Evolutionary conservation across 352 stramenopile species (phyloP).

Genomic region (Phytophthora vignae): DNA sequence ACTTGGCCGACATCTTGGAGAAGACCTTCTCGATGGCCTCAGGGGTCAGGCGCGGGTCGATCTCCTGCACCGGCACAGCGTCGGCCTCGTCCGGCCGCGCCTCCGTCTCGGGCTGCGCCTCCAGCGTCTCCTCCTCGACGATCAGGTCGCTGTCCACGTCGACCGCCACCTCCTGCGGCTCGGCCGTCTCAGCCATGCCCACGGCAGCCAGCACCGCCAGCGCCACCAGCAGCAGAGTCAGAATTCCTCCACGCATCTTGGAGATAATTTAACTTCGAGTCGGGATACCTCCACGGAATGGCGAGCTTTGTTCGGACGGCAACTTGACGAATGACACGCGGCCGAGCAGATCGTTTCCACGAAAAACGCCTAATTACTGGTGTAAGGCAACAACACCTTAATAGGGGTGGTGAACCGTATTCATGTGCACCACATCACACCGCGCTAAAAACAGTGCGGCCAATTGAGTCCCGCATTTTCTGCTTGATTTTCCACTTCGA

Average conservation of each 20-base stretch:
- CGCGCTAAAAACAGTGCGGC: constrained; percentile 27
- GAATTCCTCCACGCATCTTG: constrained; percentile 51
- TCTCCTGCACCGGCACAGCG: constrained; percentile 25
- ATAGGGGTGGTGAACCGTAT: not conserved
- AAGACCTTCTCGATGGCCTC: constrained; percentile 77
- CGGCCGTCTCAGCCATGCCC: constrained; percentile 20
- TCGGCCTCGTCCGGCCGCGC: constrained; percentile 13
- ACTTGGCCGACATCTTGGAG: constrained; percentile 78
- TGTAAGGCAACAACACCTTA: not conserved
- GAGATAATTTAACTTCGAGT: not conserved
- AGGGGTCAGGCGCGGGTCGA: constrained; percentile 59
- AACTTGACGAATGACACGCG: constrained; percentile 38
- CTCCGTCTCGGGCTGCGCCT: constrained; percentile 34
- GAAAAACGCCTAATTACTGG: constrained; percentile 9
- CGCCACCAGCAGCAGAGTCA: constrained; percentile 58
- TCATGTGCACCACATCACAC: constrained; percentile 18
- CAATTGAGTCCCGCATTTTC: constrained; percentile 21
- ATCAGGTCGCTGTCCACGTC: constrained; percentile 52
- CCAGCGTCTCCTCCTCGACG: constrained; percentile 54
- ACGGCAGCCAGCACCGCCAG: constrained; percentile 52
- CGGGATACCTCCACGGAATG: not conserved
- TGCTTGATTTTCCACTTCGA: constrained; percentile 30
- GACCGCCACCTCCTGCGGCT: constrained; percentile 43
- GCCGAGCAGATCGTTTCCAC: constrained; percentile 16
- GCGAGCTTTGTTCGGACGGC: not conserved